These are phyloP conservation scores for Pittosporum tobira DNA, from an alignment of 129 eudicot genomes.

Conservation along the genomic window DNA sequence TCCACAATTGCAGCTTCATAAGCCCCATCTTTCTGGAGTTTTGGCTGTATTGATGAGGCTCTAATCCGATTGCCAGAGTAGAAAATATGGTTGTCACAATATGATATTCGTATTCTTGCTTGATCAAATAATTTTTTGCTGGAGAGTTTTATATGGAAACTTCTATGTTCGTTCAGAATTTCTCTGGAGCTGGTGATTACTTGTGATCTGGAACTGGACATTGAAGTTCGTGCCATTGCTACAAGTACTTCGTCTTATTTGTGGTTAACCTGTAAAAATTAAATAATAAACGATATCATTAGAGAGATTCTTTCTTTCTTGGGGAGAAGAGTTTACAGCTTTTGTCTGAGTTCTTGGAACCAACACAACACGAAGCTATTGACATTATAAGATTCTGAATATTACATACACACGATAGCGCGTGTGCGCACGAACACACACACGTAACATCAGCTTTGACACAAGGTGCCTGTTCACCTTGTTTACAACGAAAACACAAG, in stretches of 20 bases:
- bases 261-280: constrained; percentile 16
- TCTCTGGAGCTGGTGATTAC: constrained; percentile 24
- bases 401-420: too few species aligned
- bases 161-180: constrained; percentile 14
- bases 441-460: too few species aligned
- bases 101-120: constrained; percentile 40
- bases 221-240: constrained; percentile 45
- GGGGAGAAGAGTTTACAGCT: not conserved
- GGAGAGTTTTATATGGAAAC: constrained; percentile 44
- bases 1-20: too few species aligned
- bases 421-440: too few species aligned
- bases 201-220: constrained; percentile 34
- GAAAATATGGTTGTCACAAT: constrained; percentile 53
- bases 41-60: constrained; percentile 32
- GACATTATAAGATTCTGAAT: too few species aligned
- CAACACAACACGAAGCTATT: too few species aligned
- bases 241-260: constrained; percentile 7
- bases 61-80: constrained; percentile 27
- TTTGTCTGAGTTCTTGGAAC: constrained; percentile 9
- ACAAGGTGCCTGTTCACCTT: too few species aligned
- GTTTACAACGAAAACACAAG: too few species aligned
- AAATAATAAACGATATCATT: too few species aligned
- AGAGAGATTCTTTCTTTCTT: too few species aligned
- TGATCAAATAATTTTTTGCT: constrained; percentile 28
- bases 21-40: constrained; percentile 38